These are phyloP conservation scores for Dispira simplex DNA, from an alignment of 192 early-diverging fungal species.

Conservation along the genomic window DNA sequence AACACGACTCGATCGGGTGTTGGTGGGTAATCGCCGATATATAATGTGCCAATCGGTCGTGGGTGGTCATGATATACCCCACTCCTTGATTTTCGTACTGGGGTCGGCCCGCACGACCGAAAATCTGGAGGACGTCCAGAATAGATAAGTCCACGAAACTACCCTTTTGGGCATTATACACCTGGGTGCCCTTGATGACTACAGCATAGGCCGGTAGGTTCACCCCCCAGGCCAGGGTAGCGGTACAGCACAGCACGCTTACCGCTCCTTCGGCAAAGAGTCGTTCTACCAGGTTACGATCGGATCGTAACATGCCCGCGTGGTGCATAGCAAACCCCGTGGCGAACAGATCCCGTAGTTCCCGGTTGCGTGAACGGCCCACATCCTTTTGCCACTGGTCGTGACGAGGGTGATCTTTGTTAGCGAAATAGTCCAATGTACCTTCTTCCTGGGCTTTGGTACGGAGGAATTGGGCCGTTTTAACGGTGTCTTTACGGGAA, in stretches of 20 bases:
- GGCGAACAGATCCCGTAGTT: conserved; percentile 73
- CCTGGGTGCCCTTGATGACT: conserved; percentile 93
- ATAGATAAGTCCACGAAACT: conserved; percentile 89
- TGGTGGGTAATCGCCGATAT: conserved; percentile 89
- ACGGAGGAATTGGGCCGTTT: conserved; percentile 67
- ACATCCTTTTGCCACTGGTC: conserved; percentile 40
- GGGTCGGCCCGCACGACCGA: conserved; percentile 93
- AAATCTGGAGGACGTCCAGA: conserved; percentile 98
- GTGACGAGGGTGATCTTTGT: conserved; percentile 27
- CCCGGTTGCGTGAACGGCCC: conserved; percentile 57
- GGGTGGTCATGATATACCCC: conserved; percentile 87
- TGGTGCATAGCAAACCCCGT: conserved; percentile 91
- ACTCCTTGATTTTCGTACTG: conserved; percentile 85
- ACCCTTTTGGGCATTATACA: conserved; percentile 91
- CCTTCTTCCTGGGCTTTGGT: conserved; percentile 55
- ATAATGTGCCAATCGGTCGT: conserved; percentile 88
- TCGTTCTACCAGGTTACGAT: conserved; percentile 73
- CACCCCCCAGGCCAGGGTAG: conserved; percentile 98
- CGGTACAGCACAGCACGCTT: conserved; percentile 86
- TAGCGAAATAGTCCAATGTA: conserved; percentile 18
- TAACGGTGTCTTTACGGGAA: conserved; percentile 95
- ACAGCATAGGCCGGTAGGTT: conserved; percentile 98
- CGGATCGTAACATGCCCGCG: conserved; percentile 86
- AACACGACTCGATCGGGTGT: conserved; percentile 91
- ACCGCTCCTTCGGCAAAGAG: conserved; percentile 75